Percentiles rank a stretch among this genome's conserved stretches.
Evolutionary conservation across 73 alveolate species (phyloP).

Genomic region (Tetrahymena thermophila): DNA sequence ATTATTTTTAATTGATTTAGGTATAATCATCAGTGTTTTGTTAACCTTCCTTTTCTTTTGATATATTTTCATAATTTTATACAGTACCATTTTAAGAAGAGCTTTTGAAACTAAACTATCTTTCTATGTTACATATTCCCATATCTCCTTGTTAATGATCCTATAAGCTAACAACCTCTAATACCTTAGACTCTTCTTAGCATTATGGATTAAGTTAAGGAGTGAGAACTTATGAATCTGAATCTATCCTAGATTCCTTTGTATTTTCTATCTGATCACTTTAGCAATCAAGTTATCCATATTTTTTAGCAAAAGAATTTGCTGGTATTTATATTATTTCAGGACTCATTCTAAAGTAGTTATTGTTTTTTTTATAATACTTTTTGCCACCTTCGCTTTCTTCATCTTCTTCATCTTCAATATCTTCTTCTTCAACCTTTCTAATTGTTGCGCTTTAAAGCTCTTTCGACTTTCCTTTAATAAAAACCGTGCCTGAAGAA

Average conservation of each 20-base stretch:
- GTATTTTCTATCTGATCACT: neutral
- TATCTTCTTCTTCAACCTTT: neutral
- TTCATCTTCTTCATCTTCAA: neutral
- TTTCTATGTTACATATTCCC: neutral
- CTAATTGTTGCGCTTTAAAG: neutral
- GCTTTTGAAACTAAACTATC: neutral
- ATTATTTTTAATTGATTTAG: neutral
- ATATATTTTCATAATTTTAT: neutral
- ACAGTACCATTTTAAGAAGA: neutral
- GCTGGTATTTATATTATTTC: neutral
- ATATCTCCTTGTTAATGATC: neutral
- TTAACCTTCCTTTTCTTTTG: neutral
- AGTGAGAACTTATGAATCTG: neutral
- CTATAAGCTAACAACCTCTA: neutral
- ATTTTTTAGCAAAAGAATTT: neutral
- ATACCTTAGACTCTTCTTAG: neutral
- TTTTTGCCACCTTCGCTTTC: neutral
- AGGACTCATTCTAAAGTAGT: neutral
- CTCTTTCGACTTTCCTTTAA: neutral
- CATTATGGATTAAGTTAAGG: neutral
- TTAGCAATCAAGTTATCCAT: neutral
- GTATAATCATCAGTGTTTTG: neutral
- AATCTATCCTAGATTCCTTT: neutral
- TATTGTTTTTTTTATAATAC: neutral
- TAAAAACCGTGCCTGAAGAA: neutral